Evolutionary conservation across 306 rosid species (phyloP), one percentile per base, ranked within the genome.

Genomic region (Canavalia gladiata): DNA sequence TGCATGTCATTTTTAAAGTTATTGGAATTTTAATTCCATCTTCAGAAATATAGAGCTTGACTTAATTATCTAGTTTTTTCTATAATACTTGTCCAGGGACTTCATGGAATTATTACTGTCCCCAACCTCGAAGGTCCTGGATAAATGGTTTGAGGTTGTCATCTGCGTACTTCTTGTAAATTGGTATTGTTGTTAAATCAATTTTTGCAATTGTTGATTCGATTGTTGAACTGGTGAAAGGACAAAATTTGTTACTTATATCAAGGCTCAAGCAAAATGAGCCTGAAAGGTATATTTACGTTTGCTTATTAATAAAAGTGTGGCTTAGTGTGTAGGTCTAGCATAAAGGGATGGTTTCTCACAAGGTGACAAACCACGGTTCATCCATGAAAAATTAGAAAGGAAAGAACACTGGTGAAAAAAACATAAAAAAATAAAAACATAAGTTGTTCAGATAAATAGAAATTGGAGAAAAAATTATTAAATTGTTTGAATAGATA

Each of bases 91-190:
- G 55, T 75, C 58, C 91, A 91, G 97, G 83, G 87, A 91, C 67
- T 90, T 91, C 30, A 72, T 85, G 90, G 97, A 91, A 55, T 84
- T 91, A 37, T 77, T 91, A 64, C 51, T 91, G 63, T 91, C 94
- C 74, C 94, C 94, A 8, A 87, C 97, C 8, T 88, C 91, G 1
- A 88, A 90, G 86, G 89, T 88, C 84, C 76, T 91, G 76, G 86
- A 91, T 83, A 91, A 87, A 74, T 88, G 97, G 97, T 91, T 91
- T 78, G 91, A 91, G 97, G 97, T 71, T n/a, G 47, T 11, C 5
- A 51, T 11, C 33, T 71, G 31, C 76, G 33, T 50, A 70, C 49
- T 29, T 50, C 11, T 71, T 47, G 41, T 52, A 47, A 47, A 46
- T 28, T 4, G 74, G 2, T 5, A 46, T 25, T 28, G 43, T 11